Evolutionary conservation across 192 early-diverging fungal genomes (phyloP).

Genomic region (Cetraspora pellucida): DNA sequence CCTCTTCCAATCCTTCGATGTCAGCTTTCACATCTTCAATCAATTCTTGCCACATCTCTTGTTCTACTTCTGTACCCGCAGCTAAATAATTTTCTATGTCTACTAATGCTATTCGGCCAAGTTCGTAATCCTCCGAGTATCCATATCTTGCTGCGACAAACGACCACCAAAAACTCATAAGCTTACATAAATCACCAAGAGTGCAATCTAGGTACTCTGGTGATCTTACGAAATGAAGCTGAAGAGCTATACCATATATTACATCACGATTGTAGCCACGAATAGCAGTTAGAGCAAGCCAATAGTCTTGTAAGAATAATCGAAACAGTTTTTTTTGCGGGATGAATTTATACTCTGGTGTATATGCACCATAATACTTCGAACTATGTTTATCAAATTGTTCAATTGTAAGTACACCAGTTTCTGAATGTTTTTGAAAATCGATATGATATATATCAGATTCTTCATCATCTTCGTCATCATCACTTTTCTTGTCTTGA

Average conservation of each 20-base stretch:
- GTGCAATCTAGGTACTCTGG: not conserved
- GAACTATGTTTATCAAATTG: conserved; percentile 17
- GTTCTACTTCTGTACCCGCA: not conserved
- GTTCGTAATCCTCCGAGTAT: conserved; percentile 29
- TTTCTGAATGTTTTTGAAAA: conserved; percentile 33
- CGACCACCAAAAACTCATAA: conserved; percentile 27
- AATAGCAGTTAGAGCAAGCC: not conserved
- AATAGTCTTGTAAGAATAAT: conserved; percentile 32
- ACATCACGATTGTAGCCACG: conserved; percentile 22
- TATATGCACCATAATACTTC: conserved; percentile 22
- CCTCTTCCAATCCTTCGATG: conserved; percentile 18
- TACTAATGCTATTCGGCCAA: conserved; percentile 11
- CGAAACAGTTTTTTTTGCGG: conserved; percentile 17
- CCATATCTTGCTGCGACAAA: conserved; percentile 20
- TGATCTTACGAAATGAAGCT: conserved; percentile 21
- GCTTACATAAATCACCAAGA: conserved; percentile 8
- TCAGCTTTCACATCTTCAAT: conserved; percentile 9
- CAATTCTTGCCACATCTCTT: conserved; percentile 21
- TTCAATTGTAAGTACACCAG: conserved; percentile 20
- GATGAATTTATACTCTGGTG: conserved; percentile 25
- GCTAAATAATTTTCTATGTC: conserved; percentile 18
- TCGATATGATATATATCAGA: conserved; percentile 27
- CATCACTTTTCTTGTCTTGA: not conserved
- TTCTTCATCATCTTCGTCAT: not conserved
- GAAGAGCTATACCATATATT: conserved; percentile 25